Percentiles rank a stretch among this genome's conserved stretches.
Conservation (phyloP, 768 basidiomycete genomes). For the Agaricus bisporus region DNA sequence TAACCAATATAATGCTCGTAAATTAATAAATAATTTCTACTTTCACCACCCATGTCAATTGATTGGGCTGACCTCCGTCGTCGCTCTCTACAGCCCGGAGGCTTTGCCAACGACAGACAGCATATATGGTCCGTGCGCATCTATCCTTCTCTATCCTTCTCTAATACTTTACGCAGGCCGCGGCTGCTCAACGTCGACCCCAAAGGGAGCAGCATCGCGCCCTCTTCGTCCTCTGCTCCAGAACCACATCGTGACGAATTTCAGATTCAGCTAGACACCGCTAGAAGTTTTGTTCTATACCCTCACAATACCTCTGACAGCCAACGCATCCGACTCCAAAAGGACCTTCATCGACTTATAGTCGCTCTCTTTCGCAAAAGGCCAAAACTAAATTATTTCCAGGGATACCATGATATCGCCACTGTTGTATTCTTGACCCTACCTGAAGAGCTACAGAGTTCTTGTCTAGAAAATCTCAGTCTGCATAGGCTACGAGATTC, state of each 20-base stretch:
- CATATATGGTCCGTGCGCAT: slow-evolving; percentile 46
- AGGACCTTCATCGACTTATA: slow-evolving; percentile 63
- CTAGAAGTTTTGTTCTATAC: slow-evolving; percentile 91
- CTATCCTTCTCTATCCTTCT: background rate
- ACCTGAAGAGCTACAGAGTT: slow-evolving; percentile 49
- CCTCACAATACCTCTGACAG: slow-evolving; percentile 27
- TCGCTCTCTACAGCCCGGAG: slow-evolving; percentile 50
- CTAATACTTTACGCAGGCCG: slow-evolving; percentile 15
- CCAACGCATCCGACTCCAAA: slow-evolving; percentile 52
- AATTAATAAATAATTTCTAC: background rate
- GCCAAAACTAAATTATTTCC: slow-evolving; percentile 77
- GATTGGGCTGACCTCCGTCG: slow-evolving; percentile 43
- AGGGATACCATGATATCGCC: slow-evolving; percentile 93
- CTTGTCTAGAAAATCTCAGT: slow-evolving; percentile 66
- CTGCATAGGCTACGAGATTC: slow-evolving; percentile 79
- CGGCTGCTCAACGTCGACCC: slow-evolving; percentile 20
- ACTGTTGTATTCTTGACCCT: slow-evolving; percentile 78
- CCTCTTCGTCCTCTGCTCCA: slow-evolving; percentile 1
- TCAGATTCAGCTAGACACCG: slow-evolving; percentile 85
- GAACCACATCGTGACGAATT: slow-evolving; percentile 68
- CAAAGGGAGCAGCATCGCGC: background rate
- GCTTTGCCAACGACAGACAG: slow-evolving; percentile 52
- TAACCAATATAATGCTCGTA: background rate
- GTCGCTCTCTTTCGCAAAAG: slow-evolving; percentile 69
- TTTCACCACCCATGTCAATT: background rate